phyloP scores from a whole-genome alignment of 163 green algal genomes.

The Chlorella variabilis region DNA sequence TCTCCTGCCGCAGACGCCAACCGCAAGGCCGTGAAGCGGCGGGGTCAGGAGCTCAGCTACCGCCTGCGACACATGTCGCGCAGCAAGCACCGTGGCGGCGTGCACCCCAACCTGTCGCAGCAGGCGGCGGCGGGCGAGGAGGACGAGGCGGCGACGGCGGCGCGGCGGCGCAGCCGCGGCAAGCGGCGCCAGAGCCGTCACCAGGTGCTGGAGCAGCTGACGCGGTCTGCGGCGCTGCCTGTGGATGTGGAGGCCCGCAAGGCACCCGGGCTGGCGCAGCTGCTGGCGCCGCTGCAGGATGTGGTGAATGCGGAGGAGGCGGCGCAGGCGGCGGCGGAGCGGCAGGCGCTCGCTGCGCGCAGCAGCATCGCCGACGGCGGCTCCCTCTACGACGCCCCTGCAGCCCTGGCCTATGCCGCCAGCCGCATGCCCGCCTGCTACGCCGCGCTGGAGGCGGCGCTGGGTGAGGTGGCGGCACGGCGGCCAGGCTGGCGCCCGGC shows the following conservation, averaged over 20 bases:
- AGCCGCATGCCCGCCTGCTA: conserved; percentile 51
- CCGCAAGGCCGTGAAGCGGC: conserved; percentile 33
- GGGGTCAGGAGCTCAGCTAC: conserved; percentile 28
- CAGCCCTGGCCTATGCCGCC: conserved; percentile 47
- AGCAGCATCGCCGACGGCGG: conserved; percentile 4
- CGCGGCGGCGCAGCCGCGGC: not conserved
- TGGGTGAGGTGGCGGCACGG: conserved; percentile 24
- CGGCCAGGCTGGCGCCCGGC: conserved; percentile 28
- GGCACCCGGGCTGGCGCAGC: not conserved
- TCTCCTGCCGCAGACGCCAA: conserved; percentile 12
- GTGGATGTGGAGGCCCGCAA: not conserved
- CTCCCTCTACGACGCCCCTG: conserved; percentile 20
- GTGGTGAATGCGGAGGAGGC: conserved; percentile 8
- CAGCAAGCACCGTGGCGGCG: conserved; percentile 48
- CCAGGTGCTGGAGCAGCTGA: not conserved
- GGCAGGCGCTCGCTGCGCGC: not conserved
- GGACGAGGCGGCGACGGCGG: not conserved
- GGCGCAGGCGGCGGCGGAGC: not conserved
- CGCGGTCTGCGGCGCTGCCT: not conserved
- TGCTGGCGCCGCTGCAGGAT: not conserved
- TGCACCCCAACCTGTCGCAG: conserved; percentile 42
- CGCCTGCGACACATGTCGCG: conserved; percentile 47
- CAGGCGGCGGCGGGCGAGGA: not conserved
- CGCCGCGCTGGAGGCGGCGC: conserved; percentile 34
- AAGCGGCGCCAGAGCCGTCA: conserved; percentile 35